Evolutionary conservation across 2,329 filamentous ascomycete species (phyloP).

Genomic region (Talaromyces sp.): DNA sequence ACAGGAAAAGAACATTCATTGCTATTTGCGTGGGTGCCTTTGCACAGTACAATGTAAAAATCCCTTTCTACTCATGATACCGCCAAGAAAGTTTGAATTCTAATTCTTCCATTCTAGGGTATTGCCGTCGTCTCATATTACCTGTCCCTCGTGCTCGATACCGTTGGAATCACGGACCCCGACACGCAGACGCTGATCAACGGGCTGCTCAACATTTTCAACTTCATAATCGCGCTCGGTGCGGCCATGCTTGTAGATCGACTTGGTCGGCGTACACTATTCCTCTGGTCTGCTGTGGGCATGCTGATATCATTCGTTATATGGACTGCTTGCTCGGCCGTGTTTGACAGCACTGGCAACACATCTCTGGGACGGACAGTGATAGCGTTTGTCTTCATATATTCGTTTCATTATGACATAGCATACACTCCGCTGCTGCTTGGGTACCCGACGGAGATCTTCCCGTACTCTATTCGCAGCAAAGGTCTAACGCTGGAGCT

Average conservation of each 20-base stretch:
- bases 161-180: slow-evolving; percentile 34
- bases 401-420: slow-evolving; percentile 9
- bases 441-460: slow-evolving; percentile 51
- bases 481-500: slow-evolving; percentile 46
- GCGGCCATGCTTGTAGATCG: not conserved
- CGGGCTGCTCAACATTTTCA: slow-evolving; percentile 23
- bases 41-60: slow-evolving; percentile 19
- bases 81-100: not conserved
- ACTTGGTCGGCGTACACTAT: not conserved
- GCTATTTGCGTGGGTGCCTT: slow-evolving; percentile 17
- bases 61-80: not conserved
- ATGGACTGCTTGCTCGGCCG: slow-evolving; percentile 13
- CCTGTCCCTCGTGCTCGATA: slow-evolving; percentile 34
- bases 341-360: slow-evolving; percentile 10
- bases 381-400: slow-evolving; percentile 11
- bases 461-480: slow-evolving; percentile 49
- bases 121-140: slow-evolving; percentile 28
- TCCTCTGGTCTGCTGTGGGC: not conserved
- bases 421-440: slow-evolving; percentile 38
- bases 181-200: slow-evolving; percentile 38
- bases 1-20: slow-evolving; percentile 30
- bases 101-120: slow-evolving; percentile 12
- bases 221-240: slow-evolving; percentile 10
- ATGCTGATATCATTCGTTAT: slow-evolving; percentile 9
- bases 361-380: not conserved